Conservation (phyloP, 2,329 filamentous ascomycete species). For the Aureobasidium sp. region DNA sequence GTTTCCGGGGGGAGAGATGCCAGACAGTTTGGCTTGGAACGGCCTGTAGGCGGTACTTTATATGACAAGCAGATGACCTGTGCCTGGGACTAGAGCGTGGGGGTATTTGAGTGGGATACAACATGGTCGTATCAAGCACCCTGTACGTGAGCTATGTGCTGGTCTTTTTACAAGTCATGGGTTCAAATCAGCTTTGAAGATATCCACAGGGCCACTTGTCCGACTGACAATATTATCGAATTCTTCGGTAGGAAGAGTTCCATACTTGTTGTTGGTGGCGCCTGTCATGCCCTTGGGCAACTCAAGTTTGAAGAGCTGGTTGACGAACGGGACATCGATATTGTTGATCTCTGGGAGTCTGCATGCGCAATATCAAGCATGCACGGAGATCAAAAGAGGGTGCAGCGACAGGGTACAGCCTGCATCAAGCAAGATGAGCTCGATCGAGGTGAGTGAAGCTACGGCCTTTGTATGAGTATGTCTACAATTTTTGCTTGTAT, state of each 20-base stretch:
- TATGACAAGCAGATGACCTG: background rate
- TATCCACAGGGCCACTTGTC: too few relatives aligned
- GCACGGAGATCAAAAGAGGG: background rate
- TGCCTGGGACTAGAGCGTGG: background rate
- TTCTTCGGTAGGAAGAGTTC: background rate
- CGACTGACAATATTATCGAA: background rate
- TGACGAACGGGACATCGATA: background rate
- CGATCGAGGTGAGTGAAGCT: too few relatives aligned
- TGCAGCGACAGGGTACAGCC: background rate
- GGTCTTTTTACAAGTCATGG: too few relatives aligned
- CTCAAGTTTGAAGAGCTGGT: background rate
- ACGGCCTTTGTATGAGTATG: too few relatives aligned
- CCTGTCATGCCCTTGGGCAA: background rate
- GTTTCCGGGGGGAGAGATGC: background rate
- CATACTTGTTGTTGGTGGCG: background rate
- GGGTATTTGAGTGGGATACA: background rate
- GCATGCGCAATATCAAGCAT: background rate
- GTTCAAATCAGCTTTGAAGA: too few relatives aligned
- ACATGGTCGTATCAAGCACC: background rate
- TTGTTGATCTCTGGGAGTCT: background rate
- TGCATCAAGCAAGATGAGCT: background rate
- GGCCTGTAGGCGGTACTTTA: background rate
- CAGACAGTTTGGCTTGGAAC: background rate
- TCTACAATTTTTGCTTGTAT: too few relatives aligned
- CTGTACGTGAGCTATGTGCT: background rate